phyloP scores from a whole-genome alignment of 176 grass and related monocot genomes.

The Musa acuminata region DNA sequence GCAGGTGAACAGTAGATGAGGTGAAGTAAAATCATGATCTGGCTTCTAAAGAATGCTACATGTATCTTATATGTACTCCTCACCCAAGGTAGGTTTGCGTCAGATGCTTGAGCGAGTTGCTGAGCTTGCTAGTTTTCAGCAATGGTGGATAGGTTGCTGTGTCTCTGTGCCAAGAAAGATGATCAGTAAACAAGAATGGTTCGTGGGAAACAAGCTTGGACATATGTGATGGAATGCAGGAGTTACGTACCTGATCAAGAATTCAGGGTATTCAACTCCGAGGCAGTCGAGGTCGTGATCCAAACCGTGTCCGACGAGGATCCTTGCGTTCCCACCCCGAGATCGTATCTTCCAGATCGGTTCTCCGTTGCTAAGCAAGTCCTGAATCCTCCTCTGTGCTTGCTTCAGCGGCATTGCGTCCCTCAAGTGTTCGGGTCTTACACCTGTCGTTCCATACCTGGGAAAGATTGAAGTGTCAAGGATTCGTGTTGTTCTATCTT shows the following conservation, averaged over 20 bases:
- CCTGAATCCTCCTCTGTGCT: conserved; percentile 64
- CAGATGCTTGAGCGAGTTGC: conserved; percentile 74
- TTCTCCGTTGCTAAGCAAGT: conserved; percentile 74
- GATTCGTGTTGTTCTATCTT: not conserved
- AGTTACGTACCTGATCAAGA: conserved; percentile 52
- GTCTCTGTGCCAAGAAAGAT: conserved; percentile 33
- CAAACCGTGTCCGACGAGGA: conserved; percentile 64
- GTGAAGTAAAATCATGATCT: too few species aligned
- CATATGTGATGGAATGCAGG: not conserved
- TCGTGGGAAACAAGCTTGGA: too few species aligned
- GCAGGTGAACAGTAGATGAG: not conserved
- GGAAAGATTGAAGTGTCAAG: not conserved
- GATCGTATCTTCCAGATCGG: conserved; percentile 63
- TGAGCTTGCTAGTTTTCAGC: conserved; percentile 97
- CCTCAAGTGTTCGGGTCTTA: conserved; percentile 69
- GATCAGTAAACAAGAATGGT: not conserved
- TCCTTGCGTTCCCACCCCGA: conserved; percentile 47
- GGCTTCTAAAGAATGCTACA: too few species aligned
- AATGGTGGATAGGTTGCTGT: conserved; percentile 72
- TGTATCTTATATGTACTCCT: conserved; percentile 9
- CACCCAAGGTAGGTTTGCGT: conserved; percentile 82
- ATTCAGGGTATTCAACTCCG: conserved; percentile 61
- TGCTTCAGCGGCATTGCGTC: conserved; percentile 70
- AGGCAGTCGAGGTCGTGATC: conserved; percentile 68
- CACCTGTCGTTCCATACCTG: conserved; percentile 74